Percentiles rank a stretch among this genome's conserved stretches.
These are phyloP conservation scores for Thielaviopsis punctulata DNA, from an alignment of 2,329 filamentous ascomycete genomes.

Conservation along the genomic window DNA sequence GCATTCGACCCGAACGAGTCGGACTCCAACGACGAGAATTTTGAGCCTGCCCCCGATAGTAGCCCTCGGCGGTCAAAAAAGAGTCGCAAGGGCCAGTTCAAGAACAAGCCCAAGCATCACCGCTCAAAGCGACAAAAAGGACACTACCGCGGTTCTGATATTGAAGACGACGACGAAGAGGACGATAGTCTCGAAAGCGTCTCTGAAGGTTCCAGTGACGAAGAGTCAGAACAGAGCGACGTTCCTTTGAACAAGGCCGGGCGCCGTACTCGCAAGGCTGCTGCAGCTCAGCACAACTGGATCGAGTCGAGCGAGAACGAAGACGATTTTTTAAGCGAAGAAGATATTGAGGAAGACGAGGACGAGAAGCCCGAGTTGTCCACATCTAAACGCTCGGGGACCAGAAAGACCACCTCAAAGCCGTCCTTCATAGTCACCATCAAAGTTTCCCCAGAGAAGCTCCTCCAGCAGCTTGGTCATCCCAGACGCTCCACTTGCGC, in stretches of 20 bases:
- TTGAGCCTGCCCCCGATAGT: constrained; percentile 34
- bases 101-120: constrained; percentile 23
- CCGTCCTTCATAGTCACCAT: constrained; percentile 26
- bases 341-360: constrained; percentile 24
- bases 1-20: constrained; percentile 50
- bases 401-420: neutral
- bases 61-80: constrained; percentile 22
- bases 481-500: constrained; percentile 35
- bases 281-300: constrained; percentile 17
- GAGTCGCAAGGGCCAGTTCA: constrained; percentile 20
- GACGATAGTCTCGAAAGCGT: constrained; percentile 31
- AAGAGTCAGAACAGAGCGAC: constrained; percentile 23
- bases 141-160: constrained; percentile 42
- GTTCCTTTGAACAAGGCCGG: constrained; percentile 29
- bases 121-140: constrained; percentile 21
- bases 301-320: constrained; percentile 9
- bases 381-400: constrained; percentile 7
- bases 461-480: constrained; percentile 14
- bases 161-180: constrained; percentile 42
- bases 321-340: constrained; percentile 26
- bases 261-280: constrained; percentile 30
- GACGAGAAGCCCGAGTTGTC: constrained; percentile 18
- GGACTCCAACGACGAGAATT: constrained; percentile 49
- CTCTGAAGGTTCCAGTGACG: constrained; percentile 22
- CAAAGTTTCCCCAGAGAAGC: constrained; percentile 20